phyloP scores from a whole-genome alignment of 306 rosid genomes.

The Lathyrus aphaca region DNA sequence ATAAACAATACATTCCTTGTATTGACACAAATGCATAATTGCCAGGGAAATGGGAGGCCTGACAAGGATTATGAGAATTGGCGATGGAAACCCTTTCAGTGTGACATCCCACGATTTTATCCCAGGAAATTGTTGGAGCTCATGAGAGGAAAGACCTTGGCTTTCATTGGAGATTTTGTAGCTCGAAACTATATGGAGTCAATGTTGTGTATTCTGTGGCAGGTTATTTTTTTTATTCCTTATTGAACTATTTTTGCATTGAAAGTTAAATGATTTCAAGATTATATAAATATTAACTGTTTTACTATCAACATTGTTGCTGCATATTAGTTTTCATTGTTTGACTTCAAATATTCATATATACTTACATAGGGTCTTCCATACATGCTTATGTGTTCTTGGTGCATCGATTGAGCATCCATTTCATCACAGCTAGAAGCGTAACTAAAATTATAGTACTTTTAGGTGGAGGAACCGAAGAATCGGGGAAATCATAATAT shows the following conservation, averaged over 20 bases:
- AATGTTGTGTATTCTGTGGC: slow-evolving; percentile 88
- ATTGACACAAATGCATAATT: slow-evolving; percentile 94
- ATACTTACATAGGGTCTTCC: slow-evolving; percentile 4
- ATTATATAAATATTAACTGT: slow-evolving; percentile 10
- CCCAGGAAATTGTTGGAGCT: slow-evolving; percentile 71
- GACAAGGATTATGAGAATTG: slow-evolving; percentile 91
- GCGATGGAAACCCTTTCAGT: slow-evolving; percentile 92
- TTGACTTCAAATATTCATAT: not conserved
- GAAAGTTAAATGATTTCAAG: slow-evolving; percentile 27
- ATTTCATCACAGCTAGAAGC: slow-evolving; percentile 16
- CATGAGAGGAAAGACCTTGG: slow-evolving; percentile 96
- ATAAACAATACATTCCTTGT: slow-evolving; percentile 88
- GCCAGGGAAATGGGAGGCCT: slow-evolving; percentile 98
- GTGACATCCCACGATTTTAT: slow-evolving; percentile 92
- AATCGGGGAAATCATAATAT: slow-evolving; percentile 84
- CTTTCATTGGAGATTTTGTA: slow-evolving; percentile 94
- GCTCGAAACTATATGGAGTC: slow-evolving; percentile 99
- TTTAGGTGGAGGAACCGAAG: slow-evolving; percentile 89
- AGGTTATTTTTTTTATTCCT: slow-evolving; percentile 53
- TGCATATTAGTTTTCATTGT: not conserved
- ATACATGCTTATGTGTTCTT: slow-evolving; percentile 5
- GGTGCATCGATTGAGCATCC: slow-evolving; percentile 23
- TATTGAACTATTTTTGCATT: slow-evolving; percentile 35
- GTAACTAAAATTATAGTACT: slow-evolving; percentile 26
- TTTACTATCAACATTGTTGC: slow-evolving; percentile 16